phyloP scores from a whole-genome alignment of 305 asterid species.

The Fraxinus baroniana region DNA sequence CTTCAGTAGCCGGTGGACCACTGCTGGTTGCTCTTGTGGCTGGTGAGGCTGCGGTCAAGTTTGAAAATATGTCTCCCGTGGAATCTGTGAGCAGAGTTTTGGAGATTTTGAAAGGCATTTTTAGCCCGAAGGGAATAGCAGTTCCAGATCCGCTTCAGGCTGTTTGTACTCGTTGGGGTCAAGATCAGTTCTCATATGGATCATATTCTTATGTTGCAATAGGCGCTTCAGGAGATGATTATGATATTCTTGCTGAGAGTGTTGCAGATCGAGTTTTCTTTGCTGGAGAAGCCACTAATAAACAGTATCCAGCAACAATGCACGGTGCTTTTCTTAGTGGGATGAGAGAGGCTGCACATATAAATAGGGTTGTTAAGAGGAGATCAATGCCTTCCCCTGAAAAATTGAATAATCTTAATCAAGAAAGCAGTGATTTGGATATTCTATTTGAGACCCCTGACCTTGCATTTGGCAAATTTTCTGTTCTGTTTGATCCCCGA shows the following conservation, averaged over 20 bases:
- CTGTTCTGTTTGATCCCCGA: conserved; percentile 54
- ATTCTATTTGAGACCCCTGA: conserved; percentile 61
- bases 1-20: conserved; percentile 93
- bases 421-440: conserved; percentile 41
- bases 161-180: conserved; percentile 96
- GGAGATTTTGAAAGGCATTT: conserved; percentile 83
- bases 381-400: conserved; percentile 30
- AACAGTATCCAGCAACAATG: conserved; percentile 96
- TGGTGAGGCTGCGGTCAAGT: conserved; percentile 88
- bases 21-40: conserved; percentile 96
- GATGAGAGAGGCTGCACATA: conserved; percentile 95
- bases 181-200: conserved; percentile 77
- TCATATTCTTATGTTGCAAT: conserved; percentile 91
- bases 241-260: conserved; percentile 82
- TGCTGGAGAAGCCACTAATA: conserved; percentile 94
- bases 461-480: conserved; percentile 65
- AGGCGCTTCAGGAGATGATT: conserved; percentile 95
- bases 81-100: conserved; percentile 75
- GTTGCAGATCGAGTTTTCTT: conserved; percentile 76
- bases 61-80: conserved; percentile 73
- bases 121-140: conserved; percentile 91
- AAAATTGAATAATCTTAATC: conserved; percentile 27
- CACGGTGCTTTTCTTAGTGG: conserved; percentile 97
- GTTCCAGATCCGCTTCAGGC: conserved; percentile 93
- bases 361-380: conserved; percentile 63